Conservation (phyloP, 2,329 filamentous ascomycete genomes). For the Bretziella fagacearum region DNA sequence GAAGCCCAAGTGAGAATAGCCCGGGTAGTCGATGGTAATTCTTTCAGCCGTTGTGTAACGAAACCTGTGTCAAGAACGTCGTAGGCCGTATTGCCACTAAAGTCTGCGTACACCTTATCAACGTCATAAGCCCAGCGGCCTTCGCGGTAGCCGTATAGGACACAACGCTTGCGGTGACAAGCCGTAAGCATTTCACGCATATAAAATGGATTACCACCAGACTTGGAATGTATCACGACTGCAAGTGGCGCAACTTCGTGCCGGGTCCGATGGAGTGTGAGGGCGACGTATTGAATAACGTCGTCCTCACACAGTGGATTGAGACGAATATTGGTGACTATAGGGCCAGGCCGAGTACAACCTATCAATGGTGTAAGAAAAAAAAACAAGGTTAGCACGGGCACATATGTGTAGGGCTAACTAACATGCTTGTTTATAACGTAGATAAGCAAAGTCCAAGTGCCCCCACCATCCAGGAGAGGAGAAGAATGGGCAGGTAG, state of each 20-base stretch:
- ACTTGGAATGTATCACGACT: conserved; percentile 76
- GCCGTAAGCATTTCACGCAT: conserved; percentile 80
- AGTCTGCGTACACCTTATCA: conserved; percentile 71
- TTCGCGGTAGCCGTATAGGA: conserved; percentile 78
- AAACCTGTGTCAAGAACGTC: conserved; percentile 71
- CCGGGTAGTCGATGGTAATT: conserved; percentile 56
- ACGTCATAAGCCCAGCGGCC: conserved; percentile 73
- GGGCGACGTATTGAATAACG: conserved; percentile 64
- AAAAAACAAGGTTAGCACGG: too few relatives aligned
- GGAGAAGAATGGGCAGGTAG: background rate
- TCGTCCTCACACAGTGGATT: conserved; percentile 60
- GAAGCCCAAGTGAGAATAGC: conserved; percentile 76
- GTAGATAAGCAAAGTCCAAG: too few relatives aligned
- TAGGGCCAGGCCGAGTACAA: conserved; percentile 29
- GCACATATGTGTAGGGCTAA: too few relatives aligned
- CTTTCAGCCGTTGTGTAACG: conserved; percentile 58
- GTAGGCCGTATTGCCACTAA: conserved; percentile 61
- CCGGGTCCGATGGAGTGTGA: conserved; percentile 57
- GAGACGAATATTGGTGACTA: conserved; percentile 54
- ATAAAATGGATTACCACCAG: conserved; percentile 76
- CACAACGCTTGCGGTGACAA: conserved; percentile 70
- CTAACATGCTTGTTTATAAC: too few relatives aligned
- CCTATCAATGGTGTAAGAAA: conserved; percentile 23
- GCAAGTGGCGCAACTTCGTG: conserved; percentile 63
- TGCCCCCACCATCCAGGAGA: too few relatives aligned